These are phyloP conservation scores for Lepraria neglecta DNA, from an alignment of 495 filamentous ascomycete genomes.

Conservation along the genomic window DNA sequence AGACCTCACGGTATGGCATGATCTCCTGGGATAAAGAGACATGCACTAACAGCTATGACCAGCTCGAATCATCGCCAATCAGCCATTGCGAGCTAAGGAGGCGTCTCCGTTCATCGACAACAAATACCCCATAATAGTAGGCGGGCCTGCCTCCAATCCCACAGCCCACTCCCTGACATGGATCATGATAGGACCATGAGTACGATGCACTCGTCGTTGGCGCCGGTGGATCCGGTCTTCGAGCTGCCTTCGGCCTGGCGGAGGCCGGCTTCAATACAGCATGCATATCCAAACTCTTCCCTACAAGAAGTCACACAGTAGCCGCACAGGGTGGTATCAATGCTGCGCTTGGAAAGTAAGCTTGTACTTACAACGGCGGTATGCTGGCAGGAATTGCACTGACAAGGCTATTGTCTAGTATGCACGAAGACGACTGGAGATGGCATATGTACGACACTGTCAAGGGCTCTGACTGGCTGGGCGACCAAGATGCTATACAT, in stretches of 20 bases:
- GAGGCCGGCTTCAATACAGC: conserved; percentile 98
- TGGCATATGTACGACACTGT: conserved; percentile 99
- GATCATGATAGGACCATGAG: conserved; percentile 54
- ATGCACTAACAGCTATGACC: conserved; percentile 34
- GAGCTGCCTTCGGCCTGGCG: conserved; percentile 91
- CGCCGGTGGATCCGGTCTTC: conserved; percentile 87
- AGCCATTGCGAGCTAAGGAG: conserved; percentile 85
- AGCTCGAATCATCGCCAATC: conserved; percentile 76
- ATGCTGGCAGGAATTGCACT: neutral
- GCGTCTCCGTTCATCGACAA: conserved; percentile 72
- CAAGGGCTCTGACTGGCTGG: conserved; percentile 97
- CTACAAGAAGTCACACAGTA: conserved; percentile 91
- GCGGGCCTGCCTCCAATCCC: conserved; percentile 31
- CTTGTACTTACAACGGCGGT: conserved; percentile 13
- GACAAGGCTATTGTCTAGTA: conserved; percentile 38
- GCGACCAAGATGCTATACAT: conserved; percentile 97
- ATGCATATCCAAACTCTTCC: conserved; percentile 97
- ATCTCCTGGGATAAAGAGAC: conserved; percentile 29
- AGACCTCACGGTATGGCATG: conserved; percentile 62
- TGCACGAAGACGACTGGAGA: conserved; percentile 91
- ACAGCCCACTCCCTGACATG: conserved; percentile 12
- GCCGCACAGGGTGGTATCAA: conserved; percentile 94
- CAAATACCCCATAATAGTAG: conserved; percentile 89
- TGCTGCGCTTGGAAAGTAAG: conserved; percentile 83
- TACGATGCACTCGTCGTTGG: conserved; percentile 91